Evolutionary conservation across 2,329 filamentous ascomycete genomes (phyloP), one percentile per base, ranked within the genome.

Genomic region (Chlorencoelia australis): DNA sequence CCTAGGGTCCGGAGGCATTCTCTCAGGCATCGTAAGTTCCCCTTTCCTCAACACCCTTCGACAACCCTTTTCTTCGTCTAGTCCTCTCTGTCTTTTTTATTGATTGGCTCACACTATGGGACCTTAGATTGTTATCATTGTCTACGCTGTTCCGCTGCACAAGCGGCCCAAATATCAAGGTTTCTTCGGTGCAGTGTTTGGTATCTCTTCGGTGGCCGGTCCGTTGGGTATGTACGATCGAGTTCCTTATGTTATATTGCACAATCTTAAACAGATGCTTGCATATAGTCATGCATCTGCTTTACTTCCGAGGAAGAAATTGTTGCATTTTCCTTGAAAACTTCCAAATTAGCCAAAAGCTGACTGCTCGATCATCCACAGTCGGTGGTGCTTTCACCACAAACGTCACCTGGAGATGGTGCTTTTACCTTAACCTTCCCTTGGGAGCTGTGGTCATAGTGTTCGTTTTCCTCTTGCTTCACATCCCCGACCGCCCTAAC

Each of bases 201-300:
- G 37, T 20, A 7, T 39, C 7, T 22, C 30, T 14, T 17, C 31
- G 18, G 29, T 30, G 11, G 6, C 35, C 16, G 31, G 31, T 6
- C 25, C 37, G 17, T 34, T 30, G 20, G 20, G 13, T 3, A 46
- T 68, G n/a, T n/a, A n/a, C n/a, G n/a, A n/a, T n/a, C n/a, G n/a
- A n/a, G n/a, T n/a, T n/a, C n/a, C n/a, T n/a, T n/a, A n/a, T n/a
- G n/a, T n/a, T n/a, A n/a, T n/a, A n/a, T n/a, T n/a, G n/a, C n/a
- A n/a, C n/a, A n/a, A n/a, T n/a, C n/a, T n/a, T n/a, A n/a, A n/a
- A n/a, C n/a, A n/a, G n/a, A n/a, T n/a, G n/a, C n/a, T n/a, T n/a
- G n/a, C n/a, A n/a, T n/a, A n/a, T n/a, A n/a, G n/a, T n/a, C n/a
- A n/a, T n/a, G n/a, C n/a, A n/a, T n/a, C n/a, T n/a, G n/a, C n/a